Evolutionary conservation across 805 yeast species (phyloP), one percentile per base, ranked within the genome.

Genomic region (Saccharomycopsis sp.): DNA sequence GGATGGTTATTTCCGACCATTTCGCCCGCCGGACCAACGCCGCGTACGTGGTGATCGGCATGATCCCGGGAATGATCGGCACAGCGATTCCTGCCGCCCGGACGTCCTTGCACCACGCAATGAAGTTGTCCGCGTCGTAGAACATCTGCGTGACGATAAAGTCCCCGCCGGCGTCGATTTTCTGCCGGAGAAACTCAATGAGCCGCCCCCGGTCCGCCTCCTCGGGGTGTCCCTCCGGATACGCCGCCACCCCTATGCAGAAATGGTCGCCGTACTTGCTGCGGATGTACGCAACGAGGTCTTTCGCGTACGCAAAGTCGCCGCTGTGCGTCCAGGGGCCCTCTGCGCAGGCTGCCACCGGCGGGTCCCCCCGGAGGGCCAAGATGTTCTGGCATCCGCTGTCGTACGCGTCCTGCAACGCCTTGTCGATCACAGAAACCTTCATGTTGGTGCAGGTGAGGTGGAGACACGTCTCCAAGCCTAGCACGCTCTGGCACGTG

Each of bases 201-300:
- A 89, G 75, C 46, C 75, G 68, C 23, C 76, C 77, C 7, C 73
- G 73, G 57, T 82, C 83, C 50, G 67, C 64, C 67, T 90, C 96
- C 67, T 94, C 99, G 2, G 97, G 91, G 67, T 91, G 97, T 2
- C 97, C 97, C 70, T 94, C 99, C 1, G 99, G 97, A 70, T 94
- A 94, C 2, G 89, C 99, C 8, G 98, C 98, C 21, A 94, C 95
- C 54, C 97, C 99, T 64, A 94, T 91, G 70, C 86, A 87, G 73
- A 94, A 91, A 73, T 91, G 89, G 70, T 87, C 83, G 29, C 96
- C 97, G 67, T 90, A 91, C 62, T 84, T 79, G 57, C 68, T 67
- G 64, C 85, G 82, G 66, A 94, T 94, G 71, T 92, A 85, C 53
- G 69, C 68, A 63, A 94, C 85, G 68, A 94, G 78, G 71, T 94